Percentiles rank a stretch among this genome's conserved stretches.
Evolutionary conservation across 1,284 basidiomycete genomes (phyloP).

Genomic region (Rhodotorula sp.): DNA sequence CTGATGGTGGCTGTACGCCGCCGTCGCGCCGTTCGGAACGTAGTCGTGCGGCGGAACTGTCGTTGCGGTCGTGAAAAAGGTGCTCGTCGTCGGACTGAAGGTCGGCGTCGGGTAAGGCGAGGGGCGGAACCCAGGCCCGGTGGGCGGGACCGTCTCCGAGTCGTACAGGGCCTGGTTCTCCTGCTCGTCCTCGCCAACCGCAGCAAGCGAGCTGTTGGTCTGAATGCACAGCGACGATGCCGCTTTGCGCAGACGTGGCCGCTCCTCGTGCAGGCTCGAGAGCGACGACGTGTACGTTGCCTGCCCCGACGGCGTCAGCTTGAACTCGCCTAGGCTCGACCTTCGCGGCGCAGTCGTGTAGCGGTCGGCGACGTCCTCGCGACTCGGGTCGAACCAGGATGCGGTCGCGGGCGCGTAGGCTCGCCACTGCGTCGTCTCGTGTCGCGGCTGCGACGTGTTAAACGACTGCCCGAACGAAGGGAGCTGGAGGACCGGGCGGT

Average conservation of each 20-base stretch:
- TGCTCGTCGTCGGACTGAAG: slow-evolving; percentile 8
- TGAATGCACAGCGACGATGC: slow-evolving; percentile 7
- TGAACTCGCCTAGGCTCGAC: slow-evolving; percentile 10
- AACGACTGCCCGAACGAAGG: slow-evolving; percentile 5
- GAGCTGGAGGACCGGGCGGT: slow-evolving; percentile 3
- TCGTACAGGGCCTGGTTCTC: not conserved
- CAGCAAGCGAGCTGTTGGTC: not conserved
- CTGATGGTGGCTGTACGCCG: not conserved
- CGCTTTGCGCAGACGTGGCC: slow-evolving; percentile 10
- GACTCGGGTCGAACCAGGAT: slow-evolving; percentile 6
- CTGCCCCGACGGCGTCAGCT: not conserved
- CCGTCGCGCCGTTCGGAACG: not conserved
- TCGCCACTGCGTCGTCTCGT: slow-evolving; percentile 8
- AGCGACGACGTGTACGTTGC: not conserved
- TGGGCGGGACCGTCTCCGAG: not conserved
- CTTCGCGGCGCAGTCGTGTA: not conserved
- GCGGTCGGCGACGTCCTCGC: not conserved
- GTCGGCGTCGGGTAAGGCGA: slow-evolving; percentile 27
- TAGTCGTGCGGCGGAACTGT: not conserved
- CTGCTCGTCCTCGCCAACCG: not conserved
- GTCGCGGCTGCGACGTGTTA: not conserved
- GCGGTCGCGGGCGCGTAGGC: slow-evolving; percentile 4
- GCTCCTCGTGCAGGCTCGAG: not conserved
- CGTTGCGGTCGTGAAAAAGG: not conserved
- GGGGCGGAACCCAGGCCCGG: not conserved